Percentiles rank a stretch among this genome's conserved stretches.
Evolutionary conservation across 2,329 filamentous ascomycete species (phyloP).

Genomic region (Aspergillus clavatus): DNA sequence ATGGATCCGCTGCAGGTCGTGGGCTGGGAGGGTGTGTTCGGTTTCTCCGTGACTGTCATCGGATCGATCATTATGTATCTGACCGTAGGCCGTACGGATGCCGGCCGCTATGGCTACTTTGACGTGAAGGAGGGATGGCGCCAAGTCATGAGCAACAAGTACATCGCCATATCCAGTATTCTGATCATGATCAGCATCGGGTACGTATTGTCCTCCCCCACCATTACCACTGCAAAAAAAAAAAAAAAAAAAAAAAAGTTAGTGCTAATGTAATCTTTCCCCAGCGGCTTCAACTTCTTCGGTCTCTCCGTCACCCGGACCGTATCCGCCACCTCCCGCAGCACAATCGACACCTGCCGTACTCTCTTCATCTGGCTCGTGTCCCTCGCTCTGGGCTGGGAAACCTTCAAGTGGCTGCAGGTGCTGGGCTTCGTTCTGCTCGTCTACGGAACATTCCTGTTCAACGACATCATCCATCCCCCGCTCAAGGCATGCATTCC

Average conservation of each 20-base stretch:
- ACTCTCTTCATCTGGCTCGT: conserved; percentile 96
- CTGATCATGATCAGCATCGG: conserved; percentile 98
- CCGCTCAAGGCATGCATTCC: conserved; percentile 66
- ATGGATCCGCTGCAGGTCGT: conserved; percentile 85
- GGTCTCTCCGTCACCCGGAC: conserved; percentile 85
- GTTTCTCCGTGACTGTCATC: conserved; percentile 71
- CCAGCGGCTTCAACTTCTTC: conserved; percentile 96
- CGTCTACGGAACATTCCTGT: conserved; percentile 94
- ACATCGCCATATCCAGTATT: conserved; percentile 71
- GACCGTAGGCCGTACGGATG: conserved; percentile 66
- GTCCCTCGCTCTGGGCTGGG: conserved; percentile 88
- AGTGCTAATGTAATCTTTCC: conserved; percentile 12
- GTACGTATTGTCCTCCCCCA: conserved; percentile 49
- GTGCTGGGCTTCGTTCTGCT: conserved; percentile 81
- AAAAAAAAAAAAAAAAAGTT: too few species aligned
- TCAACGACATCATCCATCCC: conserved; percentile 87
- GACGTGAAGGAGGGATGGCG: conserved; percentile 81
- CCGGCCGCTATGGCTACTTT: conserved; percentile 77
- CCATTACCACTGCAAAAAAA: too few species aligned
- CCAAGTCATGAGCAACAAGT: conserved; percentile 67
- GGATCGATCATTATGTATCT: conserved; percentile 78
- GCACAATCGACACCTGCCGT: conserved; percentile 94
- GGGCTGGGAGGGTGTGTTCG: conserved; percentile 93
- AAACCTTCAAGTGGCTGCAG: conserved; percentile 96
- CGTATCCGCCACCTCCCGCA: conserved; percentile 87